Percentiles rank a stretch among this genome's conserved stretches.
Evolutionary conservation across 768 basidiomycete species (phyloP).

Genomic region (Auriculariales sp.): DNA sequence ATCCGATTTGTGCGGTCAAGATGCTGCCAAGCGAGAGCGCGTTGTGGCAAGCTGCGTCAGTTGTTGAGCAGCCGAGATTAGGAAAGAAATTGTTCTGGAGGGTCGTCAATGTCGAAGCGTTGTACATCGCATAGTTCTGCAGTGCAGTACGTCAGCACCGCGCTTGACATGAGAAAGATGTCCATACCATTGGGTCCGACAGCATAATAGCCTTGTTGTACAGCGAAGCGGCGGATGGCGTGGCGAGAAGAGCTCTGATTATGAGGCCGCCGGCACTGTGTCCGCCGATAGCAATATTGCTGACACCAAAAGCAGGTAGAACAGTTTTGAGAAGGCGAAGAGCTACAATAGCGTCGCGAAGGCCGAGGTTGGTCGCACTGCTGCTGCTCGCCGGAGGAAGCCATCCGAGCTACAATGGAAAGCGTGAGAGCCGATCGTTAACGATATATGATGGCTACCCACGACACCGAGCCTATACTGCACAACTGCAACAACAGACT

Average conservation of each 20-base stretch:
- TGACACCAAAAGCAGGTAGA: constrained; percentile 43
- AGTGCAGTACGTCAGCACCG: not conserved
- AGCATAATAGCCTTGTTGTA: constrained; percentile 73
- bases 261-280: constrained; percentile 72
- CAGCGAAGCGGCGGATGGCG: constrained; percentile 51
- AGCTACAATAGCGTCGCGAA: constrained; percentile 53
- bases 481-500: constrained; percentile 72
- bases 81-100: constrained; percentile 39
- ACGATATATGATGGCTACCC: constrained; percentile 14
- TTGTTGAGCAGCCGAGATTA: constrained; percentile 24
- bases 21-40: constrained; percentile 35
- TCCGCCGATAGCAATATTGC: constrained; percentile 57
- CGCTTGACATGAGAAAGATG: not conserved
- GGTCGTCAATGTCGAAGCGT: constrained; percentile 33
- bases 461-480: constrained; percentile 75
- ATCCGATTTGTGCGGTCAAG: constrained; percentile 34
- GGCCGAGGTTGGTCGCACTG: constrained; percentile 48
- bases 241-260: constrained; percentile 62
- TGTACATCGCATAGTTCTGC: constrained; percentile 50
- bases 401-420: constrained; percentile 43
- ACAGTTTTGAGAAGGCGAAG: constrained; percentile 46
- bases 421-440: not conserved
- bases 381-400: constrained; percentile 34
- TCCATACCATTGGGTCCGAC: constrained; percentile 63
- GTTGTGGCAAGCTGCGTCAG: constrained; percentile 35